phyloP scores from a whole-genome alignment of 2,329 filamentous ascomycete genomes.

The Xylogone sp. region DNA sequence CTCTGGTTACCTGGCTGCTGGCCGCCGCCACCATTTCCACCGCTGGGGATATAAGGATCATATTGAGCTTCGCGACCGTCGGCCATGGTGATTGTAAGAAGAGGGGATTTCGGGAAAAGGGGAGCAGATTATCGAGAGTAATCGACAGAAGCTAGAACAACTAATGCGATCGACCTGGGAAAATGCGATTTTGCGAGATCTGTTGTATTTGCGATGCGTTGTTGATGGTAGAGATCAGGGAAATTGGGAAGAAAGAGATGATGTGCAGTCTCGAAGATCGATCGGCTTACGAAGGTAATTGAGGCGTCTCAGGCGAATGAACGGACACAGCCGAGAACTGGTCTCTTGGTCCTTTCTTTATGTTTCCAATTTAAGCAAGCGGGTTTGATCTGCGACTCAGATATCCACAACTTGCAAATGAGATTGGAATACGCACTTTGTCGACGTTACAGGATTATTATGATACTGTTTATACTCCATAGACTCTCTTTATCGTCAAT shows the following conservation, averaged over 20 bases:
- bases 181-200: not conserved
- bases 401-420: not conserved
- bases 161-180: not conserved
- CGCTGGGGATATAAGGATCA: slow-evolving; percentile 29
- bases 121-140: no score
- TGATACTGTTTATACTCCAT: no score
- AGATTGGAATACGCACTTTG: not conserved
- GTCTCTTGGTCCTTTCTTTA: not conserved
- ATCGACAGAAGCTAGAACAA: not conserved
- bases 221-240: not conserved
- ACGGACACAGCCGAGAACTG: not conserved
- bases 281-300: not conserved
- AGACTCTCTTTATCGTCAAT: no score
- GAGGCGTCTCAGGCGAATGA: not conserved
- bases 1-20: slow-evolving; percentile 47
- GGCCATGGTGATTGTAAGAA: slow-evolving; percentile 22
- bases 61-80: slow-evolving; percentile 21
- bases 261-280: not conserved
- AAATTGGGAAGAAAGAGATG: not conserved
- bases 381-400: not conserved
- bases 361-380: not conserved
- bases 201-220: not conserved
- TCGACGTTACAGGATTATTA: no score
- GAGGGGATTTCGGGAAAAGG: not conserved
- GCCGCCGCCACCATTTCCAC: slow-evolving; percentile 16